A percentile compares a stretch with the other conserved stretches of the same genome.
These are phyloP conservation scores for Cercophora scortea DNA, from an alignment of 495 filamentous ascomycete genomes.

Conservation along the genomic window DNA sequence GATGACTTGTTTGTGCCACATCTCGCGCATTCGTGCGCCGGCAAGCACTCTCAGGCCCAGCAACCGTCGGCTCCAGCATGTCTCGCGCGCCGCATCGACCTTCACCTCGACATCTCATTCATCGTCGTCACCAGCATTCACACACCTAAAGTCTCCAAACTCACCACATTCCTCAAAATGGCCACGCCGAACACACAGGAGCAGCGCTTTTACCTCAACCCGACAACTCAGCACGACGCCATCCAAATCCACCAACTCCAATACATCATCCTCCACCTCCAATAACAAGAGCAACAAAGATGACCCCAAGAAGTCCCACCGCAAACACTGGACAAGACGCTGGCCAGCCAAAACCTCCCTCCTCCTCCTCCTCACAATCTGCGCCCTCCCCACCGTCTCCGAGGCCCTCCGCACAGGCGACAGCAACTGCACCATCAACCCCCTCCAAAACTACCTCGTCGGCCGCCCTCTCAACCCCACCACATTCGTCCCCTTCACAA, in stretches of 20 bases:
- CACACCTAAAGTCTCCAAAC: neutral
- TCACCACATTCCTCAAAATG: neutral
- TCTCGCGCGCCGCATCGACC: no score
- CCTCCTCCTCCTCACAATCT: neutral
- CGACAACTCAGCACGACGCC: no score
- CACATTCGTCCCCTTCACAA: conserved; percentile 54
- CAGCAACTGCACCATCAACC: no score
- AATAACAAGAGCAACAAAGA: neutral
- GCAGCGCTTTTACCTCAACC: no score
- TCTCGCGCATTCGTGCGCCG: neutral
- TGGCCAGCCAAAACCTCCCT: neutral
- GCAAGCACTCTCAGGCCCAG: no score
- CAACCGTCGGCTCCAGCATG: no score
- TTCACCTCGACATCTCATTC: no score
- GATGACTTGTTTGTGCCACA: neutral
- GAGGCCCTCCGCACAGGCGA: neutral
- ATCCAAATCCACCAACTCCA: no score
- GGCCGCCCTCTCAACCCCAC: conserved; percentile 30
- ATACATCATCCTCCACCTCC: neutral
- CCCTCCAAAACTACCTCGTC: neutral
- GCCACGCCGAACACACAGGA: no score
- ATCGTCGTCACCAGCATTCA: no score
- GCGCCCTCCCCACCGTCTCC: neutral
- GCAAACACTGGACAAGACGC: neutral
- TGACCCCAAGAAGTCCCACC: neutral